A percentile compares a stretch with the other conserved stretches of the same genome.
Conservation (phyloP, 306 rosid species). For the Begonia fuchsioides region DNA sequence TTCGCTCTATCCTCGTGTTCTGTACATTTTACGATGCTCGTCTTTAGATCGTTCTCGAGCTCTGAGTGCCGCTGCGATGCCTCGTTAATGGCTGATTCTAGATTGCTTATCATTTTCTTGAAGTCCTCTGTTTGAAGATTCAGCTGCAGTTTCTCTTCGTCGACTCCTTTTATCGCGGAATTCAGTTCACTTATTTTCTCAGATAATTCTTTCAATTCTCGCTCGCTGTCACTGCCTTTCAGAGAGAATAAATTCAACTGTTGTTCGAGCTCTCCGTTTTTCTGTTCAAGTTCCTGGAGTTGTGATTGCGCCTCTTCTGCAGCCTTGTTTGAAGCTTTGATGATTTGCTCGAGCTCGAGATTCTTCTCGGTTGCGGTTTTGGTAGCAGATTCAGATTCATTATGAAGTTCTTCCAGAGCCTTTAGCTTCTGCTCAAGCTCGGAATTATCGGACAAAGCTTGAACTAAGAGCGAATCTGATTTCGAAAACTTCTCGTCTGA, state of each 20-base stretch:
- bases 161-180: constrained; percentile 28
- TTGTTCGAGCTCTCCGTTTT: constrained; percentile 73
- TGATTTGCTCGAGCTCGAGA: constrained; percentile 53
- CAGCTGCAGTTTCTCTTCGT: constrained; percentile 48
- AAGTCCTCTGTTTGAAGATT: constrained; percentile 36
- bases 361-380: constrained; percentile 48
- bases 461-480: constrained; percentile 58
- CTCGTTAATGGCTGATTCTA: constrained; percentile 49
- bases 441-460: constrained; percentile 47
- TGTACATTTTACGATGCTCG: constrained; percentile 28
- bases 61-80: constrained; percentile 29
- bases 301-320: constrained; percentile 60
- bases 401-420: constrained; percentile 56
- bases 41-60: constrained; percentile 69
- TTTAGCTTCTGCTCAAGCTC: constrained; percentile 77
- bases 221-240: constrained; percentile 45
- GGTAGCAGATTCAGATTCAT: constrained; percentile 44
- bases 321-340: constrained; percentile 41
- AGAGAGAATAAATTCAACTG: constrained; percentile 37
- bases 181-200: constrained; percentile 46
- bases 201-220: constrained; percentile 41
- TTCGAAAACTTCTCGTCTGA: constrained; percentile 43
- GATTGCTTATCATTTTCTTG: constrained; percentile 37
- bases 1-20: constrained; percentile 74
- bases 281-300: constrained; percentile 56